These are phyloP conservation scores for Podaxis sp. DNA, from an alignment of 768 basidiomycete genomes.

Conservation along the genomic window DNA sequence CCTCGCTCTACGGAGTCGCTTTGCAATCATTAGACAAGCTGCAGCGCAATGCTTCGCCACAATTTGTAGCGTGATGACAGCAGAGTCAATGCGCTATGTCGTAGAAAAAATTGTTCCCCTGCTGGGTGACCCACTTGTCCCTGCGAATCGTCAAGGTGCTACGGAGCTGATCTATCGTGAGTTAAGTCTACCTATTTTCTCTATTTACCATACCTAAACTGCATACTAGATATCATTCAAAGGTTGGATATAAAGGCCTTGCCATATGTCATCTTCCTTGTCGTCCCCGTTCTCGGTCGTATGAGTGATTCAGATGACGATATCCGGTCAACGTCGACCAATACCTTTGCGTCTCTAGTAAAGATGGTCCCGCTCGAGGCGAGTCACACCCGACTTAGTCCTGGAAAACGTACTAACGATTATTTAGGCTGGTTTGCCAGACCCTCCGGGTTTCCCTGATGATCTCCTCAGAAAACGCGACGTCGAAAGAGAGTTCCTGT, in stretches of 20 bases:
- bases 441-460: conserved; percentile 88
- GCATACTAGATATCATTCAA: conserved; percentile 78
- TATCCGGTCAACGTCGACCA: conserved; percentile 91
- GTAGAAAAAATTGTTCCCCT: conserved; percentile 82
- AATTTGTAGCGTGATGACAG: conserved; percentile 82
- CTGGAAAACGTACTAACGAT: background rate
- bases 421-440: conserved; percentile 88
- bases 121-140: conserved; percentile 72
- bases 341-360: conserved; percentile 93
- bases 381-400: conserved; percentile 18
- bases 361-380: conserved; percentile 99
- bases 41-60: conserved; percentile 87
- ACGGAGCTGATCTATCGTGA: conserved; percentile 89
- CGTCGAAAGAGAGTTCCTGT: conserved; percentile 86
- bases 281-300: conserved; percentile 93
- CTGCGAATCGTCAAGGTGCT: conserved; percentile 83
- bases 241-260: conserved; percentile 90
- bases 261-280: conserved; percentile 95
- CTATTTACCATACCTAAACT: conserved; percentile 17
- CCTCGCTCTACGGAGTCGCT: conserved; percentile 79
- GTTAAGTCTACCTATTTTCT: conserved; percentile 33
- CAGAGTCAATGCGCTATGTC: conserved; percentile 86
- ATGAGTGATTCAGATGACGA: conserved; percentile 96
- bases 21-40: conserved; percentile 86
- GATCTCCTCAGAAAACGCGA: conserved; percentile 86